Evolutionary conservation across 169 alveolate genomes (phyloP).

Genomic region (Fabrea salina): DNA sequence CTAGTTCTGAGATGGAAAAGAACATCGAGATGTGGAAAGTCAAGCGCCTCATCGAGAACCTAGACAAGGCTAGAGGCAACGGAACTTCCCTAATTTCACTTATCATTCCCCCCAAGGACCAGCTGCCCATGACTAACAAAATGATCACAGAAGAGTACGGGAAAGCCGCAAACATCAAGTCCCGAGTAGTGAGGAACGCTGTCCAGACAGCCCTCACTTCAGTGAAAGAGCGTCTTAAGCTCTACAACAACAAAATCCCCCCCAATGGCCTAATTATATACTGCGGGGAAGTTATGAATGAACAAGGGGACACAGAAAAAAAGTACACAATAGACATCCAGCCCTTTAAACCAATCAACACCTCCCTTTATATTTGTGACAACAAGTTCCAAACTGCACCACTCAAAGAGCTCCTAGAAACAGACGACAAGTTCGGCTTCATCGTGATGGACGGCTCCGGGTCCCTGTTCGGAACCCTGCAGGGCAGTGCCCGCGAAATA

Average conservation of each 20-base stretch:
- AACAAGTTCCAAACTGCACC: slow-evolving; percentile 96
- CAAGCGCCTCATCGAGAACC: slow-evolving; percentile 84
- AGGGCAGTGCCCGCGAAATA: slow-evolving; percentile 91
- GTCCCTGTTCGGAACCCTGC: slow-evolving; percentile 94
- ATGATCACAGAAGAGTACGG: slow-evolving; percentile 96
- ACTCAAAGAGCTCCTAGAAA: slow-evolving; percentile 83
- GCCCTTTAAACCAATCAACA: slow-evolving; percentile 98
- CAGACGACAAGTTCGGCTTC: slow-evolving; percentile 98
- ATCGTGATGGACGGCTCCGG: slow-evolving; percentile 98
- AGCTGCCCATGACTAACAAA: slow-evolving; percentile 90
- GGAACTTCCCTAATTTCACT: slow-evolving; percentile 98
- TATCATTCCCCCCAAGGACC: slow-evolving; percentile 95
- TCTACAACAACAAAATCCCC: slow-evolving; percentile 93
- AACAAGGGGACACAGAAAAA: slow-evolving; percentile 94
- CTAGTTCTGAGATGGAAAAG: slow-evolving; percentile 51
- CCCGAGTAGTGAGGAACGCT: slow-evolving; percentile 95
- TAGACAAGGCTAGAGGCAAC: slow-evolving; percentile 91
- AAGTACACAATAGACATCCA: slow-evolving; percentile 95
- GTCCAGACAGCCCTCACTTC: slow-evolving; percentile 98
- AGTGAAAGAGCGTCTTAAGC: slow-evolving; percentile 94
- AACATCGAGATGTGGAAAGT: slow-evolving; percentile 93
- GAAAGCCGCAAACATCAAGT: slow-evolving; percentile 96
- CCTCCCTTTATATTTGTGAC: slow-evolving; percentile 96
- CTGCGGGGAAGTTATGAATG: slow-evolving; percentile 96
- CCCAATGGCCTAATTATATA: slow-evolving; percentile 97